Evolutionary conservation across 257 asterid genomes (phyloP).

Genomic region (Orobanche coerulescens): DNA sequence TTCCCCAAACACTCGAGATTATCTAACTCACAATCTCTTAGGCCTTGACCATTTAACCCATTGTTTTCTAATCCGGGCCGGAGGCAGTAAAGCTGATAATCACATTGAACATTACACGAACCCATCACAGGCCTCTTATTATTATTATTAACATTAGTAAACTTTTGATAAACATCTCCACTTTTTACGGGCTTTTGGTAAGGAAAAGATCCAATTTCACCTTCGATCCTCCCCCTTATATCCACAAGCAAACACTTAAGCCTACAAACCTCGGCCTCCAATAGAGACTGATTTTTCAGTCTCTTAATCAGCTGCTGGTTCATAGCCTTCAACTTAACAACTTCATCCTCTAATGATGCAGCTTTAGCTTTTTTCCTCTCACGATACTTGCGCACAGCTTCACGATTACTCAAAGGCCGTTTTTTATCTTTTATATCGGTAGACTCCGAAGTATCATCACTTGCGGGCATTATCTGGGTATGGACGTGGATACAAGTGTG

Average conservation of each 20-base stretch:
- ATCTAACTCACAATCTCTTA: conserved; percentile 42
- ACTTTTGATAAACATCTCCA: conserved; percentile 33
- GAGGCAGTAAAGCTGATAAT: conserved; percentile 58
- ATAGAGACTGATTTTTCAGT: conserved; percentile 54
- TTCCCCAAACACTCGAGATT: conserved; percentile 37
- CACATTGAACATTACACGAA: conserved; percentile 55
- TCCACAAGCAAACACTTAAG: conserved; percentile 77
- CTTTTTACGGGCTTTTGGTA: conserved; percentile 51
- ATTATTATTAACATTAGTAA: conserved; percentile 27
- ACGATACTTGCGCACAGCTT: conserved; percentile 70
- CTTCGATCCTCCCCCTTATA: conserved; percentile 70
- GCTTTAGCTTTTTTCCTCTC: conserved; percentile 72
- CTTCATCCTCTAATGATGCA: conserved; percentile 72
- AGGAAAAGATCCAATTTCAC: conserved; percentile 80
- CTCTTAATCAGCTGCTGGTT: conserved; percentile 71
- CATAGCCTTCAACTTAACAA: conserved; percentile 48
- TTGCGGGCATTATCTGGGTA: conserved; percentile 57
- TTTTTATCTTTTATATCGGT: conserved; percentile 45
- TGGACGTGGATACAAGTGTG: conserved; percentile 80
- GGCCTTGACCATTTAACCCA: conserved; percentile 32
- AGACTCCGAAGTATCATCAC: conserved; percentile 68
- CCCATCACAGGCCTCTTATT: conserved; percentile 47
- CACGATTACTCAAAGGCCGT: conserved; percentile 59
- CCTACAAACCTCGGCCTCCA: conserved; percentile 71
- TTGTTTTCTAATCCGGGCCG: conserved; percentile 36